Evolutionary conservation across 2,329 filamentous ascomycete species (phyloP).

Genomic region (Colletotrichum tamarilloi): DNA sequence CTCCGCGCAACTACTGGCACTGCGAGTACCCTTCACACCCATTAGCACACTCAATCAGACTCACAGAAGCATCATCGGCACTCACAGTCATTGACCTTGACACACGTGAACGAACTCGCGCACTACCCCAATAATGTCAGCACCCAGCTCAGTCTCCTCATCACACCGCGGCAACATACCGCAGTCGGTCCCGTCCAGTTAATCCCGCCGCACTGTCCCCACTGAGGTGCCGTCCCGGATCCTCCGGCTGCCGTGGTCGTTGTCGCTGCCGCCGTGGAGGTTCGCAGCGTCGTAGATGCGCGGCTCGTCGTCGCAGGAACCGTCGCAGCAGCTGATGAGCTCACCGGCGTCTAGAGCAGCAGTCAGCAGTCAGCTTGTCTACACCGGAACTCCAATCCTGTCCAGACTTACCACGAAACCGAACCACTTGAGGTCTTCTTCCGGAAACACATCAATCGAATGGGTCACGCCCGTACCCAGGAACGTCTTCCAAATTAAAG

Average conservation of each 20-base stretch:
- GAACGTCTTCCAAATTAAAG: conserved; percentile 16
- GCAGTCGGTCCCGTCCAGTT: conserved; percentile 17
- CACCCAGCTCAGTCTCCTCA: neutral
- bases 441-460: conserved; percentile 32
- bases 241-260: conserved; percentile 24
- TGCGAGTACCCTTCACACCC: conserved; percentile 22
- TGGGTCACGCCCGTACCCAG: conserved; percentile 29
- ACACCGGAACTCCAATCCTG: too few relatives aligned
- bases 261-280: neutral
- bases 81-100: conserved; percentile 29
- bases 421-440: conserved; percentile 36
- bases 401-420: conserved; percentile 16
- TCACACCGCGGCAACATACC: neutral
- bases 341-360: conserved; percentile 23
- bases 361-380: neutral
- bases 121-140: conserved; percentile 30
- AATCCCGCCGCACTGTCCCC: conserved; percentile 33
- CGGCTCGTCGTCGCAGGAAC: neutral
- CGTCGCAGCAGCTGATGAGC: neutral
- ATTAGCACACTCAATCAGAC: neutral
- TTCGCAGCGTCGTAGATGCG: conserved; percentile 25
- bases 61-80: neutral
- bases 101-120: conserved; percentile 18
- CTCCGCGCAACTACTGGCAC: neutral
- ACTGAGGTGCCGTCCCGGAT: conserved; percentile 19